These are phyloP conservation scores for Draba incana DNA, from an alignment of 345 rosid species.

Conservation along the genomic window DNA sequence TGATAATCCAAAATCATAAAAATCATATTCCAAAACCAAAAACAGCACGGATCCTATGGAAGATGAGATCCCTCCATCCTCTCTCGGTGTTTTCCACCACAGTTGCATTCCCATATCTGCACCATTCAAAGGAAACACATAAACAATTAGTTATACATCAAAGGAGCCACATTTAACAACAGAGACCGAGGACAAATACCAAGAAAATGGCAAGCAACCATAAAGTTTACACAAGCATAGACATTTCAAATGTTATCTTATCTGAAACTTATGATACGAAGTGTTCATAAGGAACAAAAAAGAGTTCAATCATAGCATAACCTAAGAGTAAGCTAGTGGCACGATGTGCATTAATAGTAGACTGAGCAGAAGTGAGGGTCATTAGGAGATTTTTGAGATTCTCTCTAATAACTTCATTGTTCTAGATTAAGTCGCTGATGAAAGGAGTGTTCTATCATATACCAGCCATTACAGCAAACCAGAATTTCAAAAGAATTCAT, in stretches of 20 bases:
- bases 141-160: neutral
- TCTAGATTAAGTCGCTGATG: neutral
- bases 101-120: slow-evolving; percentile 93
- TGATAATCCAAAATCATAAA: slow-evolving; percentile 24
- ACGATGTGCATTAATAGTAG: neutral
- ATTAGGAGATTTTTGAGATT: neutral
- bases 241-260: neutral
- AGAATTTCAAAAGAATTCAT: neutral
- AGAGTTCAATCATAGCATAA: neutral
- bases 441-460: neutral
- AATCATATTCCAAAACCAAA: slow-evolving; percentile 84
- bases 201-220: neutral
- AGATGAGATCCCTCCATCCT: slow-evolving; percentile 94
- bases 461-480: neutral
- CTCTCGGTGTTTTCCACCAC: slow-evolving; percentile 95
- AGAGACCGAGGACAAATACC: neutral
- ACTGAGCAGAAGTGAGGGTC: neutral
- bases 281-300: neutral
- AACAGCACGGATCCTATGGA: slow-evolving; percentile 84
- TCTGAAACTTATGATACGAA: no score
- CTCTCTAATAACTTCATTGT: neutral
- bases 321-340: neutral
- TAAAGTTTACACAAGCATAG: neutral
- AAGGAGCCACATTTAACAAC: neutral
- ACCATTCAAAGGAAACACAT: slow-evolving; percentile 26